These are phyloP conservation scores for Lojkania enalia DNA, from an alignment of 2,329 filamentous ascomycete genomes.

Conservation along the genomic window DNA sequence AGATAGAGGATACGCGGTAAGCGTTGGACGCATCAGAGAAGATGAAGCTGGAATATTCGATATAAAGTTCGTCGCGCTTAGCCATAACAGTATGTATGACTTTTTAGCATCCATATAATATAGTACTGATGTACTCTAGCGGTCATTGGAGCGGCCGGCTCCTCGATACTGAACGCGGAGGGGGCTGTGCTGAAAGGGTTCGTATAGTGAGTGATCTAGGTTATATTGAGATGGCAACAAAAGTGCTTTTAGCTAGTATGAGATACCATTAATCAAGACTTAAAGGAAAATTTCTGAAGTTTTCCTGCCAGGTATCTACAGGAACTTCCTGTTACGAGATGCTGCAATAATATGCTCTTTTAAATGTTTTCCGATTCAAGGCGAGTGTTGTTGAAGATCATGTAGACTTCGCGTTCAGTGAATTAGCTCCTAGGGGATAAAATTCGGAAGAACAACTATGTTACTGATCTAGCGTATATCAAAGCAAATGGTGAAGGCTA, in stretches of 20 bases:
- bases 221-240: slow-evolving; percentile 4
- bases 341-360: too few species aligned
- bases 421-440: too few species aligned
- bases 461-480: too few species aligned
- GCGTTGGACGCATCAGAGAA: slow-evolving; percentile 82
- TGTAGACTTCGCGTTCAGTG: too few species aligned
- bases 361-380: too few species aligned
- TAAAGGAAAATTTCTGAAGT: too few species aligned
- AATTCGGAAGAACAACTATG: too few species aligned
- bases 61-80: slow-evolving; percentile 90
- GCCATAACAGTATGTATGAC: slow-evolving; percentile 68
- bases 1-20: slow-evolving; percentile 84
- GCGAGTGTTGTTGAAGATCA: too few species aligned
- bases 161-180: slow-evolving; percentile 92
- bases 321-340: too few species aligned
- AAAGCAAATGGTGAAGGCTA: too few species aligned
- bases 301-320: too few species aligned
- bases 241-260: slow-evolving; percentile 5
- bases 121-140: slow-evolving; percentile 50
- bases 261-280: slow-evolving; percentile 16
- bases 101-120: slow-evolving; percentile 26
- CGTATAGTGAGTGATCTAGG: slow-evolving; percentile 45
- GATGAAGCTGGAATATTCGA: slow-evolving; percentile 91
- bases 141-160: slow-evolving; percentile 94
- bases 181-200: slow-evolving; percentile 88